Conservation (phyloP, 2,329 filamentous ascomycete genomes). For the Diplodia scrobiculata region DNA sequence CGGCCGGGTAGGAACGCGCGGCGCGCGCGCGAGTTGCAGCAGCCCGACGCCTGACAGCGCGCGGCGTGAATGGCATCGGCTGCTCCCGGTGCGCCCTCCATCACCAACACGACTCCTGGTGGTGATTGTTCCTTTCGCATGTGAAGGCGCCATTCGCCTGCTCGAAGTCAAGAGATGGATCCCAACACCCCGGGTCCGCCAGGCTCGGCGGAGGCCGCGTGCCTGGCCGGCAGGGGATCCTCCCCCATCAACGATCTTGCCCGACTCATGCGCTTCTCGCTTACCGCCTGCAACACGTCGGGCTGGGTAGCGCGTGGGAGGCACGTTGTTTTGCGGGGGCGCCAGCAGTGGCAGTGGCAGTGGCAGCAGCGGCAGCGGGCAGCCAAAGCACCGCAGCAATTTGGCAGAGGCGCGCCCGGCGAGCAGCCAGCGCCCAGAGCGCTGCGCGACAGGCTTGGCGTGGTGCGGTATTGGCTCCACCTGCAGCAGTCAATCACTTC, state of each 20-base stretch:
- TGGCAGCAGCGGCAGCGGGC: not conserved
- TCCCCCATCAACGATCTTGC: slow-evolving; percentile 28
- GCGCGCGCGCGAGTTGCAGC: not conserved
- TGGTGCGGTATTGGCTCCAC: slow-evolving; percentile 22
- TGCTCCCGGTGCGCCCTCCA: slow-evolving; percentile 9
- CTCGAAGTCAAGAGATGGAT: slow-evolving; percentile 24
- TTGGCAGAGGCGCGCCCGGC: slow-evolving; percentile 2
- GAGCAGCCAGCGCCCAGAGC: not conserved
- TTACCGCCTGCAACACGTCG: slow-evolving; percentile 23
- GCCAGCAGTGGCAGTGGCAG: slow-evolving; percentile 1
- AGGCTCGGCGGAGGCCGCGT: slow-evolving; percentile 29
- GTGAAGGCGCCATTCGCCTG: slow-evolving; percentile 23
- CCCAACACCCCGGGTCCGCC: slow-evolving; percentile 26
- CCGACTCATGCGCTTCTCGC: slow-evolving; percentile 23
- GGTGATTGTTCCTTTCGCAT: slow-evolving; percentile 20
- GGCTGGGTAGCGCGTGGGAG: slow-evolving; percentile 19
- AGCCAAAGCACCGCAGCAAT: not conserved
- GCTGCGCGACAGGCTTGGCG: slow-evolving; percentile 6
- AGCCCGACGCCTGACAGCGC: not conserved
- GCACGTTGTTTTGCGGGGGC: slow-evolving; percentile 24
- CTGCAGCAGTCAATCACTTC: slow-evolving; percentile 26
- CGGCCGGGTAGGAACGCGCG: not conserved
- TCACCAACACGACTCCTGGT: too few species aligned
- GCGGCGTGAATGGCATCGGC: slow-evolving; percentile 10
- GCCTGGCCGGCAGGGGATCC: slow-evolving; percentile 29